Evolutionary conservation across 202 grass and related monocot species (phyloP).

Genomic region (Schoenoplectus tabernaemontani): DNA sequence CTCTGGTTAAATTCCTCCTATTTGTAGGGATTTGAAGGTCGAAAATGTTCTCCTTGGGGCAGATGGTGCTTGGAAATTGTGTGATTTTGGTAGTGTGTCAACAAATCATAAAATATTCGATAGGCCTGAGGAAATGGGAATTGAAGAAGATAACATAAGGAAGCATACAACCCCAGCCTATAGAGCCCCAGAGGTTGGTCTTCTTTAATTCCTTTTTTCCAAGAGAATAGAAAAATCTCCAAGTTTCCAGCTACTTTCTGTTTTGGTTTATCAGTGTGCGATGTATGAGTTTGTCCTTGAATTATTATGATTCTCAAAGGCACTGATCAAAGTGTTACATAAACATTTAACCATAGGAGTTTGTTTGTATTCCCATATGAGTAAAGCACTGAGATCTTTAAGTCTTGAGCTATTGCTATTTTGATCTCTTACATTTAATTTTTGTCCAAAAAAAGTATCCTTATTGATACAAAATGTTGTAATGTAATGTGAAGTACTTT

Average conservation of each 20-base stretch:
- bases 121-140: constrained; percentile 89
- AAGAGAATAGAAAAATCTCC: neutral
- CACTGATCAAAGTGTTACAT: neutral
- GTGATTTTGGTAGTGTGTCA: constrained; percentile 93
- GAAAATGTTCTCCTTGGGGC: constrained; percentile 85
- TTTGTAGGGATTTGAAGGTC: constrained; percentile 87
- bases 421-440: neutral
- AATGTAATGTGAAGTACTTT: neutral
- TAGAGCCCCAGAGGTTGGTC: constrained; percentile 87
- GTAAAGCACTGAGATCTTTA: neutral
- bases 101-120: constrained; percentile 87
- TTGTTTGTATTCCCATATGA: neutral
- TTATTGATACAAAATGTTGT: neutral
- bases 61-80: constrained; percentile 82
- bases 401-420: neutral
- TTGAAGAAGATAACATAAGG: constrained; percentile 97
- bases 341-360: neutral
- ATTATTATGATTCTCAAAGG: neutral
- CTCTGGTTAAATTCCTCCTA: neutral
- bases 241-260: neutral
- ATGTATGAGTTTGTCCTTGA: neutral
- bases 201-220: neutral
- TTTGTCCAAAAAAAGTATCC: neutral
- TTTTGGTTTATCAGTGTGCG: neutral
- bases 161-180: constrained; percentile 95